Evolutionary conservation across 495 filamentous ascomycete species (phyloP).

Genomic region (Trichoderma reesei): DNA sequence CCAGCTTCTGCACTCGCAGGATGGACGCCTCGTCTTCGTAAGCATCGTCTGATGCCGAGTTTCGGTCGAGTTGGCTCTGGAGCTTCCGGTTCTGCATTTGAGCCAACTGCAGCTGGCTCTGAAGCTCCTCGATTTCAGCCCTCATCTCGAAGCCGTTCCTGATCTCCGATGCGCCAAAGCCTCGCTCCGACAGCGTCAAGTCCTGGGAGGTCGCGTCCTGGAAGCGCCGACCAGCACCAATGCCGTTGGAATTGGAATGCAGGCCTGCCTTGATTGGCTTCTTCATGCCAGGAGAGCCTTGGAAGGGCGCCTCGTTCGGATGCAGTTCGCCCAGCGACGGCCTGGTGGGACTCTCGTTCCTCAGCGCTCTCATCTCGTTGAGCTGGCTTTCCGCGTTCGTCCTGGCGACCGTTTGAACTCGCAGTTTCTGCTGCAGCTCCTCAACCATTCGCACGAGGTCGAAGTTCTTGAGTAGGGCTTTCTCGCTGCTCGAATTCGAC

Average conservation of each 20-base stretch:
- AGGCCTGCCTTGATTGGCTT: slow-evolving; percentile 55
- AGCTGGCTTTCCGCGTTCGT: slow-evolving; percentile 76
- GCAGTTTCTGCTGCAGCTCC: slow-evolving; percentile 72
- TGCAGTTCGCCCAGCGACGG: slow-evolving; percentile 74
- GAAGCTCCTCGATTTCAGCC: slow-evolving; percentile 81
- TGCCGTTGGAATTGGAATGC: slow-evolving; percentile 63
- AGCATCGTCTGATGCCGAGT: slow-evolving; percentile 41
- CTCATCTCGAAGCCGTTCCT: slow-evolving; percentile 87
- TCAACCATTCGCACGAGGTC: slow-evolving; percentile 86
- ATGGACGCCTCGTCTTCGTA: slow-evolving; percentile 71
- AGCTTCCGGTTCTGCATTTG: slow-evolving; percentile 96
- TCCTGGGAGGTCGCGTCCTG: slow-evolving; percentile 60
- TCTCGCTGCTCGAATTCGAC: slow-evolving; percentile 39
- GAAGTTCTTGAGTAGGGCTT: slow-evolving; percentile 49
- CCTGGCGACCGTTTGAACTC: slow-evolving; percentile 76
- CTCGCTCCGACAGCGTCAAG: slow-evolving; percentile 78
- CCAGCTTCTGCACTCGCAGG: slow-evolving; percentile 79
- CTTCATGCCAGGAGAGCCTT: slow-evolving; percentile 56
- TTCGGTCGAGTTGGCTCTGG: slow-evolving; percentile 71
- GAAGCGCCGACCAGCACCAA: slow-evolving; percentile 65
- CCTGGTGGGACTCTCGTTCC: slow-evolving; percentile 62
- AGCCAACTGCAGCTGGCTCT: slow-evolving; percentile 89
- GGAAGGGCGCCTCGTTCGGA: slow-evolving; percentile 67
- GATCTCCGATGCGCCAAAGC: slow-evolving; percentile 80
- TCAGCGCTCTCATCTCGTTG: slow-evolving; percentile 66